A percentile compares a stretch with the other conserved stretches of the same genome.
Conservation (phyloP, 805 yeast species). For the Myxozyma monticola region DNA sequence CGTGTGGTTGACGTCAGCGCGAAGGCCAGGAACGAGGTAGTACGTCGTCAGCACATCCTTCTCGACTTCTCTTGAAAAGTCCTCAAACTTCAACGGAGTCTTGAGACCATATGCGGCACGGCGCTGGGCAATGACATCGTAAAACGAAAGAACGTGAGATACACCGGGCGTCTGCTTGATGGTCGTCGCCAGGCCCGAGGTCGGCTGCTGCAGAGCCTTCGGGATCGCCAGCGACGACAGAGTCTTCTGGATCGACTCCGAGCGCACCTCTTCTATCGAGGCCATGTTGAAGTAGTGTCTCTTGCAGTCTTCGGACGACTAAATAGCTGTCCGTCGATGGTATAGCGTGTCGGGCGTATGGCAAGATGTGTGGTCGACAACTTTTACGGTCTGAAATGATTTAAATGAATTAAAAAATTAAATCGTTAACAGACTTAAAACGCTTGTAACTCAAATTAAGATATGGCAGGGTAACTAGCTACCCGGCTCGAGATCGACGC, state of each 20-base stretch:
- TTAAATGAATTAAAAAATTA: too few species aligned
- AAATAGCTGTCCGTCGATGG: too few species aligned
- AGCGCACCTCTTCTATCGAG: slow-evolving; percentile 13
- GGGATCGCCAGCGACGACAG: slow-evolving; percentile 9
- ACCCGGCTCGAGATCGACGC: too few species aligned
- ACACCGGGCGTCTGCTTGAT: slow-evolving; percentile 68
- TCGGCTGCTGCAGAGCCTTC: slow-evolving; percentile 2
- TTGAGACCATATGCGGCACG: slow-evolving; percentile 77
- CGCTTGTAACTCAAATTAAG: too few species aligned
- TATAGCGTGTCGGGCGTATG: too few species aligned
- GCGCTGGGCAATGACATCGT: slow-evolving; percentile 69
- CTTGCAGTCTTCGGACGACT: too few species aligned
- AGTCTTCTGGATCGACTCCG: slow-evolving; percentile 8
- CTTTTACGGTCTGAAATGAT: too few species aligned
- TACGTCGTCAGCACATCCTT: slow-evolving; percentile 90
- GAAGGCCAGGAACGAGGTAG: slow-evolving; percentile 89
- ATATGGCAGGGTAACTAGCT: too few species aligned
- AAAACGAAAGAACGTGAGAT: slow-evolving; percentile 73
- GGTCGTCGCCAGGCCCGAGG: neutral
- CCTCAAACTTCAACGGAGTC: slow-evolving; percentile 95
- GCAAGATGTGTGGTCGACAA: too few species aligned
- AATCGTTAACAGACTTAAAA: too few species aligned
- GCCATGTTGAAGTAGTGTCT: too few species aligned
- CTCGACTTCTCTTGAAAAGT: slow-evolving; percentile 87
- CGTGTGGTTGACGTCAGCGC: slow-evolving; percentile 94